phyloP scores from a whole-genome alignment of 768 basidiomycete genomes.

The Candolleomyces efflorescens region DNA sequence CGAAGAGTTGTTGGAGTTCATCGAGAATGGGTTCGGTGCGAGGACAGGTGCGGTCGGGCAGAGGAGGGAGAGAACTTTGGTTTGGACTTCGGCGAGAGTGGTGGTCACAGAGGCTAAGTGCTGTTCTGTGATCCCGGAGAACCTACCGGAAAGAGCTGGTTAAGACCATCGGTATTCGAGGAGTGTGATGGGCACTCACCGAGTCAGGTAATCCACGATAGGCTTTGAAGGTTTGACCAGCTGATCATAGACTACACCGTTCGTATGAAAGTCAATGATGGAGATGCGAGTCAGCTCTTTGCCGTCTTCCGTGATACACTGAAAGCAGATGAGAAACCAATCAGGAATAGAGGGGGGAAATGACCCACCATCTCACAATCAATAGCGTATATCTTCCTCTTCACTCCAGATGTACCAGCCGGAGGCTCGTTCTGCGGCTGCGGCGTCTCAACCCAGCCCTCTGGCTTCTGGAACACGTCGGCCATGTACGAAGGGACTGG shows the following conservation, averaged over 20 bases:
- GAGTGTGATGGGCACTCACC: slow-evolving; percentile 36
- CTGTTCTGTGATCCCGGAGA: slow-evolving; percentile 89
- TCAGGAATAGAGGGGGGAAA: background rate
- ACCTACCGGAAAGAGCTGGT: slow-evolving; percentile 40
- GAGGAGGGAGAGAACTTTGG: slow-evolving; percentile 59
- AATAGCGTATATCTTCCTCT: slow-evolving; percentile 67
- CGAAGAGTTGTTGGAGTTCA: slow-evolving; percentile 7
- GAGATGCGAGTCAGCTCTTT: slow-evolving; percentile 86
- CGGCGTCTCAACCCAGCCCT: slow-evolving; percentile 84
- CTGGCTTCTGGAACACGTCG: slow-evolving; percentile 57
- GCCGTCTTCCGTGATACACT: slow-evolving; percentile 90
- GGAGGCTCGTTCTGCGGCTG: slow-evolving; percentile 23
- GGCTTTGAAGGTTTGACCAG: slow-evolving; percentile 86
- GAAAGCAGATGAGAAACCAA: background rate
- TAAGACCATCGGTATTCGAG: background rate
- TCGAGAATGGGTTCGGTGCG: slow-evolving; percentile 41
- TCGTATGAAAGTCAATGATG: slow-evolving; percentile 72
- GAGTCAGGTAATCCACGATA: slow-evolving; percentile 89
- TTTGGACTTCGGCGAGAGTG: slow-evolving; percentile 76
- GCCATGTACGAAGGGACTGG: slow-evolving; percentile 83
- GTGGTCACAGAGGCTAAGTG: slow-evolving; percentile 67
- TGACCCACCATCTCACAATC: slow-evolving; percentile 93
- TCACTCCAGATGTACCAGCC: slow-evolving; percentile 21
- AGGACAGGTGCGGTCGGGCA: slow-evolving; percentile 30
- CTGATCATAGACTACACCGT: slow-evolving; percentile 78